Conservation (phyloP, 2,329 filamentous ascomycete genomes). For the Cladosporium sp. region DNA sequence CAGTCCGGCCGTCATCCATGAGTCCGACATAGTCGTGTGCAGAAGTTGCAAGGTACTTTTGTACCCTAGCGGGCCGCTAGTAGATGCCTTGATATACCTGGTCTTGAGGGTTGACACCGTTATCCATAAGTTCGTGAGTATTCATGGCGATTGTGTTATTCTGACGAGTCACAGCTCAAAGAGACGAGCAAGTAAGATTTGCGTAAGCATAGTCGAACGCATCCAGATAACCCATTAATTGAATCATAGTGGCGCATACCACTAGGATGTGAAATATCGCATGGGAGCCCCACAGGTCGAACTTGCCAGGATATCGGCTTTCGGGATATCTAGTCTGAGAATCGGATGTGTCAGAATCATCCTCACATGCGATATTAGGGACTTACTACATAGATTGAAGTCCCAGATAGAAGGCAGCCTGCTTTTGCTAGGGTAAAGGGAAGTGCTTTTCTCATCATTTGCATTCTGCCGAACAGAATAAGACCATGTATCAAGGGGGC, state of each 20-base stretch:
- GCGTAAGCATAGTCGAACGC: not conserved
- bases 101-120: no score
- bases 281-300: not conserved
- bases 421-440: not conserved
- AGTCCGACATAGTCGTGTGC: constrained; percentile 5
- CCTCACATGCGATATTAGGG: not conserved
- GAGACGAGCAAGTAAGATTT: not conserved
- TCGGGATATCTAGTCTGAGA: not conserved
- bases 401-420: not conserved
- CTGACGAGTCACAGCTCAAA: no score
- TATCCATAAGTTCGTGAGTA: no score
- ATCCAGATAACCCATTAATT: not conserved
- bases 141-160: no score
- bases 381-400: not conserved
- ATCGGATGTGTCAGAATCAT: not conserved
- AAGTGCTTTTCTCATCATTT: constrained; percentile 19
- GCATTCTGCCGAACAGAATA: constrained; percentile 25
- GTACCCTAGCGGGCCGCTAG: not conserved
- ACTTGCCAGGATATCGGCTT: not conserved
- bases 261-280: not conserved
- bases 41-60: constrained; percentile 1
- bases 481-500: constrained; percentile 26
- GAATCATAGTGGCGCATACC: not conserved
- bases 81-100: no score
- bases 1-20: constrained; percentile 5